These are phyloP conservation scores for Populus davidiana DNA, from an alignment of 345 rosid genomes.

Conservation along the genomic window DNA sequence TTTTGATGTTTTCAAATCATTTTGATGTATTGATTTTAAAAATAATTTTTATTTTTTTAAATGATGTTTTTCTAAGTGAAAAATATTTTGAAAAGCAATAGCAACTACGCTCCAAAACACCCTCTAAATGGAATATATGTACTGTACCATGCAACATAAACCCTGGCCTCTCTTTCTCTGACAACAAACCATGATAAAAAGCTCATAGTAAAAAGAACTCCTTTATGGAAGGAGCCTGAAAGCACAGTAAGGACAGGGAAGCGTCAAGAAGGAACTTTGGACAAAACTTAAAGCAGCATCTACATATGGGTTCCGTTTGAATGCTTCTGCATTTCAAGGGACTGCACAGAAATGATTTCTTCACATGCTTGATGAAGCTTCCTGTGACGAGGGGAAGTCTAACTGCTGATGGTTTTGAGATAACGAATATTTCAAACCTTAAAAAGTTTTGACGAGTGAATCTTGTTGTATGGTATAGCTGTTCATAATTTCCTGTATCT, in stretches of 20 bases:
- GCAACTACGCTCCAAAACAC: too few relatives aligned
- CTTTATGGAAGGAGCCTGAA: conserved; percentile 50
- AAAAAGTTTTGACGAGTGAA: conserved; percentile 3
- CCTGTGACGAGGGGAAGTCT: conserved; percentile 34
- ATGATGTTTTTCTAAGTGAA: too few relatives aligned
- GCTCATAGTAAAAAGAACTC: conserved; percentile 51
- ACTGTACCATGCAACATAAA: too few relatives aligned
- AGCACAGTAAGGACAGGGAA: too few relatives aligned
- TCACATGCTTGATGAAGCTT: conserved; percentile 87
- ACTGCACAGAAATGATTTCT: conserved; percentile 63
- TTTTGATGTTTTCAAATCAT: too few relatives aligned
- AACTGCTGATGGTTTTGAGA: conserved; percentile 6
- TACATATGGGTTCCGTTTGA: conserved; percentile 22
- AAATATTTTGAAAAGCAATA: too few relatives aligned
- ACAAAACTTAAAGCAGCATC: conserved; percentile 87
- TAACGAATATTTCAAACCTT: not conserved
- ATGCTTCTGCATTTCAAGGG: conserved; percentile 27
- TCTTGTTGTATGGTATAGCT: conserved; percentile 8
- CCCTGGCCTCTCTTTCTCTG: too few relatives aligned
- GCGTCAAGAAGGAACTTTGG: conserved; percentile 90
- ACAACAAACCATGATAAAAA: conserved; percentile 6
- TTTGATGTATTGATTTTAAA: too few relatives aligned
- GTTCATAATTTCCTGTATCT: not conserved
- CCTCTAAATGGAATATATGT: too few relatives aligned
- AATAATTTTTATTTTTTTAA: too few relatives aligned